Percentiles rank a stretch among this genome's conserved stretches.
These are phyloP conservation scores for Cylindricascospora bacillispora DNA, from an alignment of 1,139 yeast genomes.

Conservation along the genomic window DNA sequence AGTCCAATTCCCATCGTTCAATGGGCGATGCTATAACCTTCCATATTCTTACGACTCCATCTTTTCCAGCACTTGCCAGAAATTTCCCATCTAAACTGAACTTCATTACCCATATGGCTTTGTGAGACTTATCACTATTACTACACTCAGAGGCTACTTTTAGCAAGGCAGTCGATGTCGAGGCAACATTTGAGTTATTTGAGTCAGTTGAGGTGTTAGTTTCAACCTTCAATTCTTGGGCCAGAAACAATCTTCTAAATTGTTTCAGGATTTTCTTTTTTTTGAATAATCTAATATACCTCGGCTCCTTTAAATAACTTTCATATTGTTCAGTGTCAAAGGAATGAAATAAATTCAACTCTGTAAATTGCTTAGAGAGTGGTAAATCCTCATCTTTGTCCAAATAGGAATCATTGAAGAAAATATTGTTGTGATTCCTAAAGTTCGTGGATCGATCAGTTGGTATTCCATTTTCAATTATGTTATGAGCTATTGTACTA, in stretches of 20 bases:
- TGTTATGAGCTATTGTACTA: too few relatives aligned
- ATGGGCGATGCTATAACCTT: slow-evolving; percentile 62
- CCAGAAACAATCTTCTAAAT: slow-evolving; percentile 50
- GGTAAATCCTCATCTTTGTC: too few relatives aligned
- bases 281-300: slow-evolving; percentile 36
- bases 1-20: slow-evolving; percentile 38
- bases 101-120: slow-evolving; percentile 11
- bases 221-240: slow-evolving; percentile 51
- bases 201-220: slow-evolving; percentile 3
- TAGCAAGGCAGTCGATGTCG: neutral
- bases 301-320: slow-evolving; percentile 36
- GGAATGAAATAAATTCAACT: neutral
- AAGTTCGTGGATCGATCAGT: too few relatives aligned
- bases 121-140: slow-evolving; percentile 1
- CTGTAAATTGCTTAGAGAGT: neutral
- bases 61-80: slow-evolving; percentile 75
- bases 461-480: too few relatives aligned
- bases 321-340: slow-evolving; percentile 22
- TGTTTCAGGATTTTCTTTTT: slow-evolving; percentile 33
- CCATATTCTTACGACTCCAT: slow-evolving; percentile 43
- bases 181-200: neutral
- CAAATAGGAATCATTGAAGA: too few relatives aligned
- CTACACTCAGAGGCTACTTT: slow-evolving; percentile 4
- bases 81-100: slow-evolving; percentile 72
- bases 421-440: too few relatives aligned